Evolutionary conservation across 495 filamentous ascomycete genomes (phyloP).

Genomic region (Schizothecium vesticola): DNA sequence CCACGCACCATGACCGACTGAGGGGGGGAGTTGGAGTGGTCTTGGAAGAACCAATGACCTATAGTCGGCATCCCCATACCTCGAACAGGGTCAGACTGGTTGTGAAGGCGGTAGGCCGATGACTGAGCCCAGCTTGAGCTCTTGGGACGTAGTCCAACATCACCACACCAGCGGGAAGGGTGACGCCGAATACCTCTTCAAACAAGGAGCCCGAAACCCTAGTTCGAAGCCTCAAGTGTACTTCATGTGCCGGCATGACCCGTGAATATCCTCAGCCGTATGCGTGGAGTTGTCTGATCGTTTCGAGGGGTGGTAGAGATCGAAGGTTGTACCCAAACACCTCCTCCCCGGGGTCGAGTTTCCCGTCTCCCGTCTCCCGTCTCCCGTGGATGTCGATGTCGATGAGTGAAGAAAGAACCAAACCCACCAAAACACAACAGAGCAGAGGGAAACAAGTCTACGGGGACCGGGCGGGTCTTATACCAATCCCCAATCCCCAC

Average conservation of each 20-base stretch:
- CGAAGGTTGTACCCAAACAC: not conserved
- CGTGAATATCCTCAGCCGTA: not conserved
- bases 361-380: not conserved
- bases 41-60: not conserved
- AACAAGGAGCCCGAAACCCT: too few relatives aligned
- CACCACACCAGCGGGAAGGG: not conserved
- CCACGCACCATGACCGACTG: not conserved
- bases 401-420: not conserved
- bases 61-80: too few relatives aligned
- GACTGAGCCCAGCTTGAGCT: not conserved
- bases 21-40: not conserved
- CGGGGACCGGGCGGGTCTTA: not conserved
- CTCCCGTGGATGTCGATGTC: too few relatives aligned
- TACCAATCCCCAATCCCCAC: not conserved
- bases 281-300: not conserved
- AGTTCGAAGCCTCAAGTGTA: not conserved
- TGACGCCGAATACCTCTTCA: not conserved
- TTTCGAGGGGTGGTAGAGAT: not conserved
- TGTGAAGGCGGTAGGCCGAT: not conserved
- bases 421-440: not conserved
- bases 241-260: not conserved
- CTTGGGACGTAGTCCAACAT: not conserved
- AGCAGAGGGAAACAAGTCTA: not conserved
- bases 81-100: not conserved
- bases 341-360: not conserved